Conservation (phyloP, 2,329 filamentous ascomycete genomes). For the Fusarium hainanense region DNA sequence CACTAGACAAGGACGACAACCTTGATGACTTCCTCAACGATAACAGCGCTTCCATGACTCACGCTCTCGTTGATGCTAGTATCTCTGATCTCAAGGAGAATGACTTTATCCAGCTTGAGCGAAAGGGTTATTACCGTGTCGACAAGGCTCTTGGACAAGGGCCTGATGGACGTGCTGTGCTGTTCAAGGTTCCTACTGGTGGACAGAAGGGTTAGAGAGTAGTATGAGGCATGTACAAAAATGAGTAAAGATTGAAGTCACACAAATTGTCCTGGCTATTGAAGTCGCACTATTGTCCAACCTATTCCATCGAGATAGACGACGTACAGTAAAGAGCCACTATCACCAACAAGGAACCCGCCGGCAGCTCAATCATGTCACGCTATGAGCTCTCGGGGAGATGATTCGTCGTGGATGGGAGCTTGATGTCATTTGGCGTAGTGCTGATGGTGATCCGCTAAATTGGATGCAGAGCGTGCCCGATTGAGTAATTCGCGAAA, state of each 20-base stretch:
- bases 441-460: conserved; percentile 1
- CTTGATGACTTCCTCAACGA: conserved; percentile 86
- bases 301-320: not conserved
- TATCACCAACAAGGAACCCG: not conserved
- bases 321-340: not conserved
- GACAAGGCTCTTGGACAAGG: conserved; percentile 71
- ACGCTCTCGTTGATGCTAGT: conserved; percentile 83
- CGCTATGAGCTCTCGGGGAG: fast-evolving
- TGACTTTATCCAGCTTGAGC: conserved; percentile 95
- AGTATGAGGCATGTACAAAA: not conserved
- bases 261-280: too few relatives aligned
- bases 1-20: conserved; percentile 87
- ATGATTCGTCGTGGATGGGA: conserved; percentile 9
- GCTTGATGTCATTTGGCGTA: conserved; percentile 23
- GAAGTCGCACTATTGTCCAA: too few relatives aligned
- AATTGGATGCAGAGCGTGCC: not conserved
- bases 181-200: conserved; percentile 69
- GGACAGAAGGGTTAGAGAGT: conserved; percentile 50
- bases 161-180: conserved; percentile 63
- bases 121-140: conserved; percentile 90
- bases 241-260: not conserved
- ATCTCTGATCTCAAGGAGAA: conserved; percentile 82
- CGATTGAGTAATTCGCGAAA: not conserved
- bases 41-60: conserved; percentile 77
- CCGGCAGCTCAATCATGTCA: not conserved